Evolutionary conservation across 352 stramenopile species (phyloP), one percentile per base, ranked within the genome.

Genomic region (Pythium insidiosum): DNA sequence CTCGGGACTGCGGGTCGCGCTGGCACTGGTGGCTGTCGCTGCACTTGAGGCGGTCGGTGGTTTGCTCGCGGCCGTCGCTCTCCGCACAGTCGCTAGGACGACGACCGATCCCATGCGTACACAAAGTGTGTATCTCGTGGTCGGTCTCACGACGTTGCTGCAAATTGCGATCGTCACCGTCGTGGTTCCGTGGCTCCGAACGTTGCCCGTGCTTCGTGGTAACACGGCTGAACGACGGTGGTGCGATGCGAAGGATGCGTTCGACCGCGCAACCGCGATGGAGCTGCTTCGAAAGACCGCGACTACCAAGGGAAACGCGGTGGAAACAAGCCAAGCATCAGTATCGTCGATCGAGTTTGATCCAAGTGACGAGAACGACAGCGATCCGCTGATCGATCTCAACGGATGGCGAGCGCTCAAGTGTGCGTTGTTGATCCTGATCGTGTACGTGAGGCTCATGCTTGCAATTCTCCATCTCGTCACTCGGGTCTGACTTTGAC

Each of bases 1-100:
- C 0, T 61, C 58, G 5, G 75, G 78, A 26, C 83, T 88, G 61
- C 73, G 75, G 0, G 31, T 84, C 4, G 78, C 78, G 9, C 79
- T 87, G 34, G 73, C 87, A 33, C 45, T 85, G 9, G 71, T 86
- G 53, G 84, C 73, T 41, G 67, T 58, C 10, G 28, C 43, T 2
- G 13, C 30, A n/a, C 5, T 58, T 6, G 28, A 47, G 21, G 26
- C 28, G 2, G 9, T 58, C 13, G 43, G 48, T 7, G 16, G n/a
- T n/a, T n/a, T n/a, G n/a, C n/a, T n/a, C n/a, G n/a, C n/a, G n/a
- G n/a, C n/a, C n/a, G n/a, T n/a, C n/a, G n/a, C n/a, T n/a, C n/a
- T n/a, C n/a, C n/a, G n/a, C n/a, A n/a, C n/a, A n/a, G n/a, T n/a
- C n/a, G n/a, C n/a, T n/a, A n/a, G n/a, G n/a, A n/a, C n/a, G n/a